Evolutionary conservation across 2,329 filamentous ascomycete genomes (phyloP), one percentile per base, ranked within the genome.

Genomic region (Diplodia seriata): DNA sequence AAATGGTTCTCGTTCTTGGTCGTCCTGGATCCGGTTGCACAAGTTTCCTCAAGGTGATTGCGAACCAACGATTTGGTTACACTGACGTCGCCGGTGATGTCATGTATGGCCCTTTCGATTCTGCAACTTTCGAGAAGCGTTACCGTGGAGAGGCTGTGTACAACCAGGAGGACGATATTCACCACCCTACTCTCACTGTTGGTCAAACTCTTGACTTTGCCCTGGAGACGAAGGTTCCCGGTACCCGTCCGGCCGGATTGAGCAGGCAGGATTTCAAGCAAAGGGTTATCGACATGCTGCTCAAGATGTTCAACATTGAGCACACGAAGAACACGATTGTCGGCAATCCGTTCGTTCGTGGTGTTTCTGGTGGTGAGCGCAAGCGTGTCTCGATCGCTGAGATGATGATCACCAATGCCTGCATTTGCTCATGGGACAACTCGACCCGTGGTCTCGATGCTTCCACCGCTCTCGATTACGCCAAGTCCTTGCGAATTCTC

Each of bases 261-360:
- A 89, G 86, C 49, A 91, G 91, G 76, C 77, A 80, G 6, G 89
- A 91, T 18, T 94, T 94, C 82, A 94, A 94, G 81, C 85, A 91
- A 61, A 88, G 89, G 72, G 88, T 96, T 68, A 82, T 94, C 69
- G 85, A 87, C 20, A 87, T 90, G 74, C 84, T 97, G 69, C 83
- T 97, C 63, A 92, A 92, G 75, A 95, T 96, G 91, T 96, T 97
- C 84, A 95, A 94, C 76, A 97, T 97, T 66, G 91, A 94, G 77
- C 93, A 97, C 78, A 96, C 93, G 0, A 86, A 88, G 63, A 87
- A 93, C 76, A 97, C 94, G 0, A 88, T 94, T 36, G 92, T 97
- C 31, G 94, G 94, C 8, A 91, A 95, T 70, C 86, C 88, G 0
- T 93, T 94, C 70, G 86, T 95, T 23, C 89, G 91, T 62, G 93